Percentiles rank a stretch among this genome's conserved stretches.
Evolutionary conservation across 768 basidiomycete genomes (phyloP).

Genomic region (Cytidiella melzeri): DNA sequence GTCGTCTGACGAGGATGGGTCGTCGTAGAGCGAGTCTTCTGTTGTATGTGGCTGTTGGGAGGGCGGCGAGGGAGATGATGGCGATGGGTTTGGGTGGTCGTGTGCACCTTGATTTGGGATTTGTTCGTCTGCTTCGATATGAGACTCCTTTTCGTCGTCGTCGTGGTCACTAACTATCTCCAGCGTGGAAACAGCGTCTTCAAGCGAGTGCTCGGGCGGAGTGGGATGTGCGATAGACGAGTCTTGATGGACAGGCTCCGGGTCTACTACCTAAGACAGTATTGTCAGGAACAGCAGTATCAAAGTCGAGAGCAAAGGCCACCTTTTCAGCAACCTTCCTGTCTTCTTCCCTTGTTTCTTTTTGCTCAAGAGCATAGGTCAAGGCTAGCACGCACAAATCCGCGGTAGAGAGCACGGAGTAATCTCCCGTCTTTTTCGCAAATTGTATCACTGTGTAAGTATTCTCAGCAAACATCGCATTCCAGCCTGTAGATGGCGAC

Average conservation of each 20-base stretch:
- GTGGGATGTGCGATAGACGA: too few species aligned
- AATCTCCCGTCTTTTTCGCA: conserved; percentile 96
- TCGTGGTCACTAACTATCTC: too few species aligned
- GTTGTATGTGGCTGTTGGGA: conserved; percentile 5
- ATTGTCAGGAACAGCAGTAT: too few species aligned
- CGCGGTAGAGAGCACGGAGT: conserved; percentile 82
- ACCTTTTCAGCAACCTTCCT: conserved; percentile 18
- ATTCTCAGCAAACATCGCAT: background rate
- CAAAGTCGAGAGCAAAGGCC: conserved; percentile 16
- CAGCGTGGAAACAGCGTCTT: too few species aligned
- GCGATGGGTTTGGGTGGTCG: conserved; percentile 9
- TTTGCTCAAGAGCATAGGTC: conserved; percentile 69
- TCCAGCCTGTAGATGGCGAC: conserved; percentile 15
- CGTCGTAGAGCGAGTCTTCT: conserved; percentile 50
- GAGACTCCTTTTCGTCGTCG: background rate
- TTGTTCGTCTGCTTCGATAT: conserved; percentile 23
- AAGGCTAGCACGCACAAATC: conserved; percentile 91
- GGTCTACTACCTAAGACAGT: too few species aligned
- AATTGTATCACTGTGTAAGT: conserved; percentile 67
- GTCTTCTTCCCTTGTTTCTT: conserved; percentile 29
- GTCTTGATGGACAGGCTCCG: too few species aligned
- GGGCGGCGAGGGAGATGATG: background rate
- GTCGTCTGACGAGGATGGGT: conserved; percentile 73
- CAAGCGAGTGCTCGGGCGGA: too few species aligned
- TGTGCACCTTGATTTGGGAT: conserved; percentile 40